Conservation (phyloP, 345 rosid species). For the Citrus sp. region DNA sequence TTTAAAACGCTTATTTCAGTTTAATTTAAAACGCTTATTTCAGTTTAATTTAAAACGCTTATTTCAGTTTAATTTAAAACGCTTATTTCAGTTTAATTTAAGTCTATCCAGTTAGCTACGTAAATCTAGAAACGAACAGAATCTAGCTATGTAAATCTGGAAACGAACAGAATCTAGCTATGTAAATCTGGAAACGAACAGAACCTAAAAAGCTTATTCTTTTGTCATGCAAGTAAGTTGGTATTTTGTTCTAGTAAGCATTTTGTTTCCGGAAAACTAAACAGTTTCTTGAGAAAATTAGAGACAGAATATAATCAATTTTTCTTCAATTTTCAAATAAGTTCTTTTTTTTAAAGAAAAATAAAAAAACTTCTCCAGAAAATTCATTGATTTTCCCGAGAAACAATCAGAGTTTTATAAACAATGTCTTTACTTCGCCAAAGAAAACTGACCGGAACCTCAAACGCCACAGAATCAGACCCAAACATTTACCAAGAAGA, state of each 20-base stretch:
- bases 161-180: background rate
- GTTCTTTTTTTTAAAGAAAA: background rate
- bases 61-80: too few relatives aligned
- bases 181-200: background rate
- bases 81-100: background rate
- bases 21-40: too few relatives aligned
- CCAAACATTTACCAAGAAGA: slow-evolving; percentile 14
- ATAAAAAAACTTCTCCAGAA: background rate
- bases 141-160: too few relatives aligned
- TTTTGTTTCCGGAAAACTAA: too few relatives aligned
- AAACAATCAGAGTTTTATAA: background rate
- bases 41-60: too few relatives aligned
- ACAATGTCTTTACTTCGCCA: slow-evolving; percentile 22
- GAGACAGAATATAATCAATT: too few relatives aligned
- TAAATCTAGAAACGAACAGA: too few relatives aligned
- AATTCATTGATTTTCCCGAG: background rate
- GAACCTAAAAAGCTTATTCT: background rate
- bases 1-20: background rate
- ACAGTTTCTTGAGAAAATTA: too few relatives aligned
- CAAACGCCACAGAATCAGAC: slow-evolving; percentile 4
- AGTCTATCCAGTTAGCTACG: background rate
- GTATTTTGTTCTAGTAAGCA: background rate
- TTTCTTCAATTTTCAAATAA: too few relatives aligned
- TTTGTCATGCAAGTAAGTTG: too few relatives aligned
- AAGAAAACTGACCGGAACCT: slow-evolving; percentile 14